Base-by-base conservation (phyloP, 805 yeast genomes). In the Starmerella bacillaris region DNA sequence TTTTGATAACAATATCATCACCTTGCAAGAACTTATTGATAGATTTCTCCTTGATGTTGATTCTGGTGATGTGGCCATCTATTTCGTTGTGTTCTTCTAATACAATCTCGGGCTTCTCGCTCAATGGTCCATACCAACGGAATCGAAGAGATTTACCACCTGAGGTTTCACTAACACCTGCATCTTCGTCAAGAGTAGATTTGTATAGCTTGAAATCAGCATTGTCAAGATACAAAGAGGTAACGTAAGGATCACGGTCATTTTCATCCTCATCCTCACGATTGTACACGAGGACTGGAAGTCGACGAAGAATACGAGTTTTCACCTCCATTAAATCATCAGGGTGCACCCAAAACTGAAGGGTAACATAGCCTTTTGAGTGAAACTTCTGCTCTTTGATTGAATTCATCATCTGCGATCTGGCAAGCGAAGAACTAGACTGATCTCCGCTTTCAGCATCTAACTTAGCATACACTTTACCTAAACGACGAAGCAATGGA, bases 291-390 rank as follows among this genome's bases (percentile, higher is more conserved):
- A 86, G 65, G 4, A 84, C 92, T 1, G 98, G 98, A 45, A 86
- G 68, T 50, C 82, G 92, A 55, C 96, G 76, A 53, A 86, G 68
- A 45, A 86, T 79, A 40, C 83, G 73, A n/a, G 96, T 82, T 61
- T 86, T 86, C 37, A 84, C 94, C 59, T 86, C 96, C 94, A 86
- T 84, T 53, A 89, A 55, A 54, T 82, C 78, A 48, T 89, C 98
- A n/a, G 86, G 84, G 55, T 86, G 96, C 30, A 89, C 68, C 98
- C 98, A 86, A 57, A 86, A 86, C 59, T 79, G 82, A 57, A 75
- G 73, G 12, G 80, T 74, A 16, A 61, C 55, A 43, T 51, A 57
- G 19, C 52, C 56, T 63, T 49, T 50, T 37, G 53, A 46, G 35
- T 56, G 56, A 37, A 40, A 27, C 37, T 50, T 53, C 22, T 48